Evolutionary conservation across 768 basidiomycete species (phyloP), one percentile per base, ranked within the genome.

Genomic region (Infundibulicybe gibba): DNA sequence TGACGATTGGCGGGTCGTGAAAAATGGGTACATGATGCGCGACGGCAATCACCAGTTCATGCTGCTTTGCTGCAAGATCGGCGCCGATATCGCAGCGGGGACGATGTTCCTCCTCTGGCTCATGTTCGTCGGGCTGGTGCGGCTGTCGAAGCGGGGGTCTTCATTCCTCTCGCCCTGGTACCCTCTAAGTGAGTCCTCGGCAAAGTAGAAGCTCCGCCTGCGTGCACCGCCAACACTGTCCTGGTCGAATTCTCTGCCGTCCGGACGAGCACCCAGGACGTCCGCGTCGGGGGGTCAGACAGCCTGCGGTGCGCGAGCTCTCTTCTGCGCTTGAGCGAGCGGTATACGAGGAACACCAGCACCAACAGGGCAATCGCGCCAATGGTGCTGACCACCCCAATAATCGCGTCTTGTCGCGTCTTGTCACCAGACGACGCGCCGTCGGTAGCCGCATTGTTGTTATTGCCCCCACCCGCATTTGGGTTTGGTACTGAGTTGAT

Each of bases 331-430:
- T 85, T 82, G 62, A 82, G 68, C 4, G 83, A 78, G 45, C 85
- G 78, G 59, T 80, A 83, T 37, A 81, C 73, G 56, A 94, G 84
- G 69, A 81, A 87, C 13, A 73, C 75, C 25, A 92, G 74, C 32
- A 88, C 81, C 35, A 90, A 56, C 37, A 92, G 60, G 0, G 90
- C 83, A 45, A 94, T 76, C 4, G 78, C 87, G 11, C 92, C 92
- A 15, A 95, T 76, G 2, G 87, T 82, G 34, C 79, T 82, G 52
- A 92, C 88, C 3, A 95, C 91, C 16, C 94, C 94, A 51, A 97
- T 94, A 60, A 95, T 93, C 19, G 90, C 90, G 54, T 94, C 82
- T 58, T 87, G 79, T 11, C 90, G 76, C 13, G 74, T 69, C 55
- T 77, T 80, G 45, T 68, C 66, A 16, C 51, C 54, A 33, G 52